Conservation (phyloP, 2,329 filamentous ascomycete species). For the Lecanicillium sp. region DNA sequence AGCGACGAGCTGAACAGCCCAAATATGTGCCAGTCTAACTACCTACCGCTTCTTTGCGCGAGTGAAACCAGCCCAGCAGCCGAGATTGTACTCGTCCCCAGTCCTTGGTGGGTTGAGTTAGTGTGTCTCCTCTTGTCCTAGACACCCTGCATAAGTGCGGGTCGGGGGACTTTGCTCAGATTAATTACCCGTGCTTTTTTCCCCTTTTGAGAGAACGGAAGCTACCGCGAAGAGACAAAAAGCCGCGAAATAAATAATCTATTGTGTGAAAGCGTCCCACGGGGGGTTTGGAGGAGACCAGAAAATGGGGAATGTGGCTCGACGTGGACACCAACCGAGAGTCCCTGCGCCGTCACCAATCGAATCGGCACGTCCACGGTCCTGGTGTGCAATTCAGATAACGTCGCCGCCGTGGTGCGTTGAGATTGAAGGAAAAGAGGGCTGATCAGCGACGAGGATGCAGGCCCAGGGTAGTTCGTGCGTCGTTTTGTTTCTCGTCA, state of each 20-base stretch:
- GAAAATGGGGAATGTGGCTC: conserved; percentile 7
- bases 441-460: background rate
- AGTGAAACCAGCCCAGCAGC: conserved; percentile 3
- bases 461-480: too few relatives aligned
- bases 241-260: too few relatives aligned
- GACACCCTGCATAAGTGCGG: conserved; percentile 3
- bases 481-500: too few relatives aligned
- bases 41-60: conserved; percentile 1
- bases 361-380: conserved; percentile 4
- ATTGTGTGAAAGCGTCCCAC: background rate
- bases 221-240: too few relatives aligned
- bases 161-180: background rate
- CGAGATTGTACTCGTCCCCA: conserved; percentile 1
- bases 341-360: conserved; percentile 4
- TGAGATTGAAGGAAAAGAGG: background rate
- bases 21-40: background rate
- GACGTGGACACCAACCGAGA: background rate
- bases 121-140: conserved; percentile 4
- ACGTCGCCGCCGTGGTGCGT: background rate
- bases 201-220: too few relatives aligned
- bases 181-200: too few relatives aligned
- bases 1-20: background rate
- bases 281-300: too few relatives aligned
- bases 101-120: background rate
- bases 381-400: background rate